Base-by-base conservation (phyloP, 371 early-diverging fungal genomes). In the Mortierella sp. region DNA sequence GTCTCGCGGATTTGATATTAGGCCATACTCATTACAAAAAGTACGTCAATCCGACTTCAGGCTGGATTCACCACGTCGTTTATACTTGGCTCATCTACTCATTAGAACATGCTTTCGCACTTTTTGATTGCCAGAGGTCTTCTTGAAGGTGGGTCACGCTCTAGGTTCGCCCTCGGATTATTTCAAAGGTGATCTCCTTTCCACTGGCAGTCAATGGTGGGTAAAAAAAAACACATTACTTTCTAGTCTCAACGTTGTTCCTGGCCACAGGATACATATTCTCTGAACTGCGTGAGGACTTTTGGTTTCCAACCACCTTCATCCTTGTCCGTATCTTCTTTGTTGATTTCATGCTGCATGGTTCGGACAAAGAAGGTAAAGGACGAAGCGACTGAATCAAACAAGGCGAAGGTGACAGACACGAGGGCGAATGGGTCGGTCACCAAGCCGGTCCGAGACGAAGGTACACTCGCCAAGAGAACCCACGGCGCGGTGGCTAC, bases 241-340 rank as follows among this genome's bases (percentile, higher is more conserved):
- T n/a, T 50, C 30, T 54, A 71, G 71, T 64, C 2, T 56, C 71
- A 18, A 64, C 64, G 0, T 30, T 64, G n/a, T 60, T 71, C 39
- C 16, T 71, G 23, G 71, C 60, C 6, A 2, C 19, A 12, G 59
- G 56, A 24, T 42, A 46, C 49, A 64, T 71, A 45, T 71, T 60
- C 31, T 56, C 71, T 1, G 39, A 50, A 1, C 50, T 64, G 0
- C 64, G 64, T 3, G 64, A 59, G 27, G 71, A 60, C 21, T 71
- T 71, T n/a, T 71, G 71, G 71, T 71, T 71, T 53, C 71, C 71
- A 5, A 26, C 47, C 13, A 18, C 61, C 4, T 71, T 71, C 41
- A 28, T 64, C 47, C 2, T 64, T 7, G 27, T 39, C 8, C 59
- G 71, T 9, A 60, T 64, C 53, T 8, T 63, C 26, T 64, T 39